Base-by-base conservation (phyloP, 2,329 filamentous ascomycete genomes). In the Xylariaceae sp. region DNA sequence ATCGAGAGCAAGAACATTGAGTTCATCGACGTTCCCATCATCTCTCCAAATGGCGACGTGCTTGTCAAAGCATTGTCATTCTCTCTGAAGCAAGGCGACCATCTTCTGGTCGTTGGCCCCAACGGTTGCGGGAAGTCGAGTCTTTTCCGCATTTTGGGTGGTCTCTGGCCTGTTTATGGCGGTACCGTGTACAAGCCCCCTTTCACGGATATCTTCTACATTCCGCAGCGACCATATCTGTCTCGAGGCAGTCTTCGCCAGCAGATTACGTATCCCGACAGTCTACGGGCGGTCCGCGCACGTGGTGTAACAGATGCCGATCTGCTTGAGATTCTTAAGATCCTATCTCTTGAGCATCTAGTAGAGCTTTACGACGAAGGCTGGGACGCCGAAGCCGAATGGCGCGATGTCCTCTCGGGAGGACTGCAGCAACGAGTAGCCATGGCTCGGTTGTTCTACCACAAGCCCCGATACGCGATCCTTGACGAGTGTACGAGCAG, bases 101-200 rank as follows among this genome's bases (percentile, higher is more conserved):
- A 99, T 68, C 82, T 99, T 5, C 84, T 99, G 44, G 94, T 99
- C 48, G 90, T 97, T 48, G 94, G 94, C 0, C 94, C 94, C 18
- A 99, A 99, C 72, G 94, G 94, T 44, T 99, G 94, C 73, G 94
- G 94, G 48, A 99, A 99, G 75, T 96, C 91, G 0, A 95, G 89
- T 13, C 82, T 99, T 2, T 99, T 99, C 83, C 87, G 94, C 44
- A 99, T 99, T 66, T 83, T 99, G 0, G 94, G 94, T 62, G 94
- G 94, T 0, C 80, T 99, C 2, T 99, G 94, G 94, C 94, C 94
- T 13, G 94, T 97, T 10, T 99, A 99, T 74, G 93, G 94, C 65
- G 94, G 94, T 55, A 91, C 85, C 1, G 94, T 99, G 17, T 83
- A 90, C 69, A 97, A 97, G 73, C 94, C 94, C 1, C 87, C 89